These are phyloP conservation scores for Ochromonas danica DNA, from an alignment of 108 stramenopile species.

Conservation along the genomic window DNA sequence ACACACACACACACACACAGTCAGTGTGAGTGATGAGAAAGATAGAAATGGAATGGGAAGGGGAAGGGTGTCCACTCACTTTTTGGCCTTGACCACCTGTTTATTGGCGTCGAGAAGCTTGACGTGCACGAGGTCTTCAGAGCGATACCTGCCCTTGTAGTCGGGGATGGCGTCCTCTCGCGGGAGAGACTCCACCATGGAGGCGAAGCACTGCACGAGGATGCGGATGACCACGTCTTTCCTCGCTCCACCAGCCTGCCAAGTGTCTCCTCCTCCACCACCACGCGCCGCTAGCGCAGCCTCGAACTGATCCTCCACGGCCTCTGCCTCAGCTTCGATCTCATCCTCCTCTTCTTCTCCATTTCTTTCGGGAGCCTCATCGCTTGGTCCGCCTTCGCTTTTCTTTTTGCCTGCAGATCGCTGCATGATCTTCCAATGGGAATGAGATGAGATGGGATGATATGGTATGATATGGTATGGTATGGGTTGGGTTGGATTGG, in stretches of 20 bases:
- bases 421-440: no score
- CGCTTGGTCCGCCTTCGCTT: no score
- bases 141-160: background rate
- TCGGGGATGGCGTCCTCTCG: background rate
- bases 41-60: background rate
- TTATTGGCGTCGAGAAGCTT: background rate
- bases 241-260: background rate
- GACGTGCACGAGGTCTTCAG: background rate
- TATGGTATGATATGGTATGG: no score
- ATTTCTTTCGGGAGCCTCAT: no score
- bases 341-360: no score
- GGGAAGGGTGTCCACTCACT: background rate
- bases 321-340: background rate
- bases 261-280: background rate
- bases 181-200: background rate
- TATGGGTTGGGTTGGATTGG: no score
- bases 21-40: no score
- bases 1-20: no score
- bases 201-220: background rate
- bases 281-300: background rate
- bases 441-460: no score
- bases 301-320: constrained; percentile 9
- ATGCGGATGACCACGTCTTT: background rate
- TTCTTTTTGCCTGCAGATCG: no score
- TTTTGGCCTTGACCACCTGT: background rate